These are phyloP conservation scores for Alternaria longipes DNA, from an alignment of 2,329 filamentous ascomycete species.

Conservation along the genomic window DNA sequence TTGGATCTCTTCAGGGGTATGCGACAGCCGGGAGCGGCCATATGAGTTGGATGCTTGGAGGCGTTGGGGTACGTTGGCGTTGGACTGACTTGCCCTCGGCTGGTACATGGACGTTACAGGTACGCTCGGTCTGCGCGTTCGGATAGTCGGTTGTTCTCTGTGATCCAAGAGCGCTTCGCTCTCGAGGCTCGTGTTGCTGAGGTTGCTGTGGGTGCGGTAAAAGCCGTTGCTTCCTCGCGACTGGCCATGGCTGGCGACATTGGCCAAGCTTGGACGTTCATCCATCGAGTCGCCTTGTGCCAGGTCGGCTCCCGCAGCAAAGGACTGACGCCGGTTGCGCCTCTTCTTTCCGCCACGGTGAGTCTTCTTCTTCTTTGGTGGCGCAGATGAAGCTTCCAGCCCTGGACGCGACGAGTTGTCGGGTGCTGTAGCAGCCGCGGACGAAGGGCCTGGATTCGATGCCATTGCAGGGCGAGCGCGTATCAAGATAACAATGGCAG, in stretches of 20 bases:
- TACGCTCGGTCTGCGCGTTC: constrained; percentile 56
- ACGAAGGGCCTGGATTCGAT: constrained; percentile 26
- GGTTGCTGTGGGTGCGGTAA: constrained; percentile 65
- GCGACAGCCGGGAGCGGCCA: constrained; percentile 41
- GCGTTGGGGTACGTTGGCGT: constrained; percentile 31
- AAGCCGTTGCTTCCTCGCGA: constrained; percentile 58
- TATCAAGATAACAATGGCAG: constrained; percentile 12
- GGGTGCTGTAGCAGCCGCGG: constrained; percentile 28
- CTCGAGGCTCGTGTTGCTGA: constrained; percentile 87
- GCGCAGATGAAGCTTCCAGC: constrained; percentile 21
- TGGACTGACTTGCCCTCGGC: constrained; percentile 38
- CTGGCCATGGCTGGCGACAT: constrained; percentile 41
- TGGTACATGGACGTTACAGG: constrained; percentile 47
- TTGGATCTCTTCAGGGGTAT: constrained; percentile 31
- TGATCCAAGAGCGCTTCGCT: constrained; percentile 90
- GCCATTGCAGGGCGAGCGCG: constrained; percentile 25
- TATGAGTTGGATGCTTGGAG: constrained; percentile 24
- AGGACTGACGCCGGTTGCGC: constrained; percentile 79
- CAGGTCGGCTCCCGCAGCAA: constrained; percentile 65
- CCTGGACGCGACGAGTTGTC: constrained; percentile 12
- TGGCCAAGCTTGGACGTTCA: constrained; percentile 58
- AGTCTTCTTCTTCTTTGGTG: constrained; percentile 70
- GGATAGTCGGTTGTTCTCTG: constrained; percentile 62
- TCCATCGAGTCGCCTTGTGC: constrained; percentile 66
- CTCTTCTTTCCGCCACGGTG: constrained; percentile 83